These are phyloP conservation scores for Orbilia brochopaga DNA, from an alignment of 2,329 filamentous ascomycete species.

Conservation along the genomic window DNA sequence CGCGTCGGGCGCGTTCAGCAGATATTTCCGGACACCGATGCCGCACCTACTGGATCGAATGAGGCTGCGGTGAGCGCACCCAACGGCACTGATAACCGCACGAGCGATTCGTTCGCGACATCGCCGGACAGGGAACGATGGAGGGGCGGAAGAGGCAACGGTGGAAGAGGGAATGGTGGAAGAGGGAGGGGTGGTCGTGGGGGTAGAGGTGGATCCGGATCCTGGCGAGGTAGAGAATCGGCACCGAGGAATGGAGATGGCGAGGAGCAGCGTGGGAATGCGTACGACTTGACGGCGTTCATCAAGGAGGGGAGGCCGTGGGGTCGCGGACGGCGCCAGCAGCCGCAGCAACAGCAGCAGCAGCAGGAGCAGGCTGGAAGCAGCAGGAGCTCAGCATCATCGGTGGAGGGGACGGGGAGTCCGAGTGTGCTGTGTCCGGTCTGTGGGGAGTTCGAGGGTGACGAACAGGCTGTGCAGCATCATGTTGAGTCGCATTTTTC, in stretches of 20 bases:
- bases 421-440: conserved; percentile 69
- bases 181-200: conserved; percentile 39
- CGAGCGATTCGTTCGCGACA: no score
- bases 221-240: conserved; percentile 44
- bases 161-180: no score
- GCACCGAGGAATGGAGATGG: conserved; percentile 54
- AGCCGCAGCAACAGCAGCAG: not conserved
- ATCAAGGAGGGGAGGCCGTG: conserved; percentile 56
- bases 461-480: conserved; percentile 70
- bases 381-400: conserved; percentile 50
- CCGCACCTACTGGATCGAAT: conserved; percentile 11
- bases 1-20: conserved; percentile 75
- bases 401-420: conserved; percentile 55
- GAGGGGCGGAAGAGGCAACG: no score
- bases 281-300: conserved; percentile 63
- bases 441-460: conserved; percentile 70
- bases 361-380: conserved; percentile 29
- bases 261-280: conserved; percentile 57
- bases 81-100: not conserved
- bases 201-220: conserved; percentile 36
- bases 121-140: no score
- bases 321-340: conserved; percentile 51
- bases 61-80: conserved; percentile 22
- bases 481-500: conserved; percentile 69
- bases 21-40: conserved; percentile 59